These are phyloP conservation scores for Pyrenophora teres DNA, from an alignment of 2,329 filamentous ascomycete genomes.

Conservation along the genomic window DNA sequence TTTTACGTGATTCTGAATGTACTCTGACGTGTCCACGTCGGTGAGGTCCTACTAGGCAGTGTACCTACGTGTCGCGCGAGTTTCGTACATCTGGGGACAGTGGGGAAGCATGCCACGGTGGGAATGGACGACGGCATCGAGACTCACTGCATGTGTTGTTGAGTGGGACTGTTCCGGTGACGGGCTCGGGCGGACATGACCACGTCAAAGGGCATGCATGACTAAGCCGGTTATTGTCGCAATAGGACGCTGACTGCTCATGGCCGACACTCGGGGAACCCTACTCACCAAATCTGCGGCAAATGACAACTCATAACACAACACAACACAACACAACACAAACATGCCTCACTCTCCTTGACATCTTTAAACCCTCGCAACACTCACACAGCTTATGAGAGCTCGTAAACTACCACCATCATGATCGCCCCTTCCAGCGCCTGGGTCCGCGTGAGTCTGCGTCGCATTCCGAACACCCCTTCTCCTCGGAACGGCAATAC, in stretches of 20 bases:
- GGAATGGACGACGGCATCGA: background rate
- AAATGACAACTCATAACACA: conserved; percentile 24
- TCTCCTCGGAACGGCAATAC: conserved; percentile 10
- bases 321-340: conserved; percentile 23
- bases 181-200: background rate
- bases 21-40: background rate
- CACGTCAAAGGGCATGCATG: conserved; percentile 7
- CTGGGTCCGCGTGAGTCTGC: conserved; percentile 29
- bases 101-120: too few species aligned
- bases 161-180: background rate
- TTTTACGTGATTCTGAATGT: background rate
- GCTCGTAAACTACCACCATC: conserved; percentile 17
- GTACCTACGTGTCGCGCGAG: too few species aligned
- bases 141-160: background rate
- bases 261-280: conserved; percentile 29
- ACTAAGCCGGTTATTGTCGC: conserved; percentile 19
- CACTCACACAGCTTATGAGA: conserved; percentile 11
- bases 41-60: too few species aligned
- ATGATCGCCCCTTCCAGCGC: conserved; percentile 40
- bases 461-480: conserved; percentile 28
- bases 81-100: too few species aligned
- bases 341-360: conserved; percentile 10
- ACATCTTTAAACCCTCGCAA: background rate
- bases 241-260: conserved; percentile 14
- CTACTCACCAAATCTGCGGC: conserved; percentile 14